Conservation (phyloP, 345 rosid genomes). For the Abelmoschus esculentus region DNA sequence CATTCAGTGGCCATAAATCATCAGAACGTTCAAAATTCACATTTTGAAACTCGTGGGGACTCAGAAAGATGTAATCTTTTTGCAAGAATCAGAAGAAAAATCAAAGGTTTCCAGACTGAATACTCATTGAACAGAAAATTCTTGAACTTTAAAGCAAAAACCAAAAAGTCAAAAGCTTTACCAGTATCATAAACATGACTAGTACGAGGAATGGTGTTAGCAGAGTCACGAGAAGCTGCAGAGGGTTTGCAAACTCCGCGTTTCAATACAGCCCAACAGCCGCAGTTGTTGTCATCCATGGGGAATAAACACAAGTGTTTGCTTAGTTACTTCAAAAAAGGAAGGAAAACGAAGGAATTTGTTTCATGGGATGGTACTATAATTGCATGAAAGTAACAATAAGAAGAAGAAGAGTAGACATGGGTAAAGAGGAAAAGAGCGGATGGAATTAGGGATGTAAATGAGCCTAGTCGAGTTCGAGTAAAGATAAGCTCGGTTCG, state of each 20-base stretch:
- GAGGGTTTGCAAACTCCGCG: slow-evolving; percentile 49
- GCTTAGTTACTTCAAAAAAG: not conserved
- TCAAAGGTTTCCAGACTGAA: no score
- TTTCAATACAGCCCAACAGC: slow-evolving; percentile 59
- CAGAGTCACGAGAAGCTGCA: slow-evolving; percentile 40
- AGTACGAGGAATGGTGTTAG: slow-evolving; percentile 60
- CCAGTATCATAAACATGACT: slow-evolving; percentile 80
- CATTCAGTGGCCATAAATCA: no score
- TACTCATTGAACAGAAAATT: no score
- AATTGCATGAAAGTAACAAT: slow-evolving; percentile 13
- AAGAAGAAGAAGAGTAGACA: slow-evolving; percentile 18
- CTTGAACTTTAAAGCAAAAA: no score
- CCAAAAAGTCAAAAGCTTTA: not conserved
- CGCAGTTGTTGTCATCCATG: slow-evolving; percentile 29
- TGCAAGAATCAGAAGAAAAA: not conserved
- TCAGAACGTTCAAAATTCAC: no score
- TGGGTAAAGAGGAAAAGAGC: slow-evolving; percentile 3
- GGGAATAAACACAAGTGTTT: not conserved
- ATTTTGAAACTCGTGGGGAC: not conserved
- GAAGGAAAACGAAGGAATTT: not conserved
- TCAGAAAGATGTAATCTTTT: not conserved
- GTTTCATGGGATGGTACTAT: slow-evolving; percentile 14
- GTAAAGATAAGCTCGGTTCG: no score
- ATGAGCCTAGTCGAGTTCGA: no score
- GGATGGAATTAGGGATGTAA: no score